Evolutionary conservation across 495 filamentous ascomycete species (phyloP), one percentile per base, ranked within the genome.

Genomic region (Aspergillus taichungensis): DNA sequence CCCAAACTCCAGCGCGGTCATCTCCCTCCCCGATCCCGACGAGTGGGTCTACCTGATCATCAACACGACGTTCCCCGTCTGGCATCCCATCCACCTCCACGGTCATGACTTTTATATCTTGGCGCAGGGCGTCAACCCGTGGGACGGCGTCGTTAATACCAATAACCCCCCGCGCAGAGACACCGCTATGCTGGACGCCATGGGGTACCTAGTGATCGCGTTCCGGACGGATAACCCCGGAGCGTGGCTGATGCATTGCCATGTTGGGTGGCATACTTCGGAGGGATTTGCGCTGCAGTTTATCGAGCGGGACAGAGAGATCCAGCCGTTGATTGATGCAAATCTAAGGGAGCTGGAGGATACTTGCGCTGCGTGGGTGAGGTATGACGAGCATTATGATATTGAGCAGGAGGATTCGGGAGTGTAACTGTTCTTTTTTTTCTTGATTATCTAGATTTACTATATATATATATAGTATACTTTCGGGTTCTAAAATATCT

Each of bases 61-160:
- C 47, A 66, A 62, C 32, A 56, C 28, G 66, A 87, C 56, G 45
- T 74, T 24, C 77, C 77, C 75, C 0, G 80, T 80, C 34, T 75
- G 71, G 29, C 84, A 92, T 59, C 88, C 85, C 0, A 89, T 90
- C 69, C 86, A 94, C 68, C 70, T 94, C 2, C 86, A 92, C 69
- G 85, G 86, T 0, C 87, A 94, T 64, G 76, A 82, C 51, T 90
- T 89, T 63, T 43, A 47, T 13, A 30, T 47, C 62, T 47, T 58
- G 29, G 43, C 46, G 33, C 86, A 90, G 53, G 70, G 84, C n/a
- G 40, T 13, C 35, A 46, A 47, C 2, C 42, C 50, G 0, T 59
- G 48, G 13, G 47, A 44, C 37, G 50, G 51, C 1, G 27, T 30
- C 5, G 6, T 47, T 1, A 32, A 34, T 18, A 46, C 46, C 0